A percentile compares a stretch with the other conserved stretches of the same genome.
These are phyloP conservation scores for Aspergillus sp. DNA, from an alignment of 2,329 filamentous ascomycete species.

Conservation along the genomic window DNA sequence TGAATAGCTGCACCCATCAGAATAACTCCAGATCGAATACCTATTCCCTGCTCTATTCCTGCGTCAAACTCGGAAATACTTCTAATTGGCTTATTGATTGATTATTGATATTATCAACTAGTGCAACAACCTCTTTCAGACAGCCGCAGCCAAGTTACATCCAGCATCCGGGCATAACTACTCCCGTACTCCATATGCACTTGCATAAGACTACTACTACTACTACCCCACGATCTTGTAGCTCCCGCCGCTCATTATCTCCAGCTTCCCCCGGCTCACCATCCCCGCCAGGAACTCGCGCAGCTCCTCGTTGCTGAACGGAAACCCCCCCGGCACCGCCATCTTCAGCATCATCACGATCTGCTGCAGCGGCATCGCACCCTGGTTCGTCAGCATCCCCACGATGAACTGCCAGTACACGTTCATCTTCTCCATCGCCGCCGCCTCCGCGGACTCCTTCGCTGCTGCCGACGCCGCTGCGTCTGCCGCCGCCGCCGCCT, in stretches of 20 bases:
- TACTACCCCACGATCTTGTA: slow-evolving; percentile 45
- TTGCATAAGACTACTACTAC: no score
- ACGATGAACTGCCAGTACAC: slow-evolving; percentile 89
- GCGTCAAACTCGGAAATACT: no score
- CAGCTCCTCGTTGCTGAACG: slow-evolving; percentile 82
- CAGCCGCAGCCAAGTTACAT: no score
- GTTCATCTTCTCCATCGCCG: slow-evolving; percentile 58
- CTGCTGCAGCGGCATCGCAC: slow-evolving; percentile 68
- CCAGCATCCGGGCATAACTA: no score
- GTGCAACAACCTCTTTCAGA: no score
- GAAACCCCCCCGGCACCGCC: slow-evolving; percentile 76
- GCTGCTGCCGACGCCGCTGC: slow-evolving; percentile 34
- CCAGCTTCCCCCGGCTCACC: slow-evolving; percentile 61
- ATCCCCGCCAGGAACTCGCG: slow-evolving; percentile 70
- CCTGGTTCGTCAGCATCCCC: slow-evolving; percentile 90
- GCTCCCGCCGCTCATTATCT: slow-evolving; percentile 56
- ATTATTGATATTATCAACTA: no score
- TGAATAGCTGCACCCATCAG: no score
- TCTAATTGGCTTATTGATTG: no score
- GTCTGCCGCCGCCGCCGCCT: slow-evolving; percentile 31
- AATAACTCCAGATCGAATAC: no score
- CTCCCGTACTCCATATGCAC: no score
- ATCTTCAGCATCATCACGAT: slow-evolving; percentile 96
- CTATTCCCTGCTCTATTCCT: no score
- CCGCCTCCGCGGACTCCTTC: slow-evolving; percentile 42